Evolutionary conservation across 768 basidiomycete genomes (phyloP).

Genomic region (Phylloporus sp.): DNA sequence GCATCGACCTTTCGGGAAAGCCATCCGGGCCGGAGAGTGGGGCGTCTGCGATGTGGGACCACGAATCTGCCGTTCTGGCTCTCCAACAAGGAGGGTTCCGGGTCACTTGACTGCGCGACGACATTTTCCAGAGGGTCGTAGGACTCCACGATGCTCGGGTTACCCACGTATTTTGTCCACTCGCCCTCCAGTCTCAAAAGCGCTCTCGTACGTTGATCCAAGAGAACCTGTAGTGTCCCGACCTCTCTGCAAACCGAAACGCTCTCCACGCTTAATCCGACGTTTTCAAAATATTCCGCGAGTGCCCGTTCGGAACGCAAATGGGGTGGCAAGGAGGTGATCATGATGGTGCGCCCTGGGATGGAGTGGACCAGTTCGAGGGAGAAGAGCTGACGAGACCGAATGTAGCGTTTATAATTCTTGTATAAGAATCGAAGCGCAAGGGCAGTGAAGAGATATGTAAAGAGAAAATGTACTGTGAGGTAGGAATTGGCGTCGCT

Average conservation of each 20-base stretch:
- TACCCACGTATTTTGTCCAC: conserved; percentile 91
- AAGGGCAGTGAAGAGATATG: conserved; percentile 87
- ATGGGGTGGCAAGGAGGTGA: conserved; percentile 79
- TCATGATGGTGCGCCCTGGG: conserved; percentile 87
- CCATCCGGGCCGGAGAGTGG: conserved; percentile 71
- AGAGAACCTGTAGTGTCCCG: conserved; percentile 58
- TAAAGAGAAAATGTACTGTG: conserved; percentile 85
- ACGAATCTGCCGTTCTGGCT: conserved; percentile 55
- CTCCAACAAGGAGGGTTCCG: conserved; percentile 52
- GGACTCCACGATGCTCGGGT: conserved; percentile 80
- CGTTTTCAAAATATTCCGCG: conserved; percentile 90
- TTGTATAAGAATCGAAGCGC: conserved; percentile 82
- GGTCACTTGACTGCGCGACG: conserved; percentile 39
- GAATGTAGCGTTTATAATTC: conserved; percentile 86
- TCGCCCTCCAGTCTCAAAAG: conserved; percentile 73
- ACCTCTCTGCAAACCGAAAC: conserved; percentile 87
- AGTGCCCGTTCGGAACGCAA: conserved; percentile 80
- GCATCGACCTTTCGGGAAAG: conserved; percentile 80
- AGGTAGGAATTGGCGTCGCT: conserved; percentile 88
- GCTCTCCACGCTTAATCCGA: conserved; percentile 86
- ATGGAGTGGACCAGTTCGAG: conserved; percentile 94
- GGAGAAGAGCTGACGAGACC: conserved; percentile 88
- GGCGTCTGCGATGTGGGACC: conserved; percentile 69
- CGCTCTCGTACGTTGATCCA: conserved; percentile 79
- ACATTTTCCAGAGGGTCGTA: conserved; percentile 70